These are phyloP conservation scores for Trichoderma reesei DNA, from an alignment of 495 filamentous ascomycete species.

Conservation along the genomic window DNA sequence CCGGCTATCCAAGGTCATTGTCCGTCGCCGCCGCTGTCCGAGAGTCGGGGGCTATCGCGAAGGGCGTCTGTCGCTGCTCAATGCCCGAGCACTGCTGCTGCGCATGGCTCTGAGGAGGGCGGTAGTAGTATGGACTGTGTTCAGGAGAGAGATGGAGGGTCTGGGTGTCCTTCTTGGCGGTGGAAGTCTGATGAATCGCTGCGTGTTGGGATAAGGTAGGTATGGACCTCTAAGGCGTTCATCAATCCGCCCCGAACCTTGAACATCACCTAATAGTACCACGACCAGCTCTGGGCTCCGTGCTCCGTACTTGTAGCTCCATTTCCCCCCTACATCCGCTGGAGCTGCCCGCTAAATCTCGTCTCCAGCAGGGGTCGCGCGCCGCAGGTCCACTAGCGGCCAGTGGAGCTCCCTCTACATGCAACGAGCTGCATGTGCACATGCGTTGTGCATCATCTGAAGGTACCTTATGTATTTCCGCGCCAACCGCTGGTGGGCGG, in stretches of 20 bases:
- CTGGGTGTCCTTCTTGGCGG: too few species aligned
- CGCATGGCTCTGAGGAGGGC: not conserved
- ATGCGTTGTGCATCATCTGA: slow-evolving; percentile 2
- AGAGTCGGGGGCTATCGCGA: not conserved
- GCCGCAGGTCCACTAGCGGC: not conserved
- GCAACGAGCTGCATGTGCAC: not conserved
- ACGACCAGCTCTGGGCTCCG: too few species aligned
- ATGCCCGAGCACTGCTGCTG: not conserved
- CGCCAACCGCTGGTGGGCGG: not conserved
- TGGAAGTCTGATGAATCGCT: not conserved
- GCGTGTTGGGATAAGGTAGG: not conserved
- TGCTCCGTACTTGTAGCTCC: not conserved
- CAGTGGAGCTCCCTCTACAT: not conserved
- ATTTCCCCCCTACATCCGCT: not conserved
- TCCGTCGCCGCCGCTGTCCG: not conserved
- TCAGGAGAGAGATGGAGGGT: too few species aligned
- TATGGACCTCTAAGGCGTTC: not conserved
- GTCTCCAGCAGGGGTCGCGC: not conserved
- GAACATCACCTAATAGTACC: too few species aligned
- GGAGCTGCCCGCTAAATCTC: not conserved
- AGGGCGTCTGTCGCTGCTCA: not conserved
- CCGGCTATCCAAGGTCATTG: not conserved
- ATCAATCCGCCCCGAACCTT: too few species aligned
- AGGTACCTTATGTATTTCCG: not conserved
- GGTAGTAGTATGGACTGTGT: too few species aligned